A percentile compares a stretch with the other conserved stretches of the same genome.
Evolutionary conservation across 2,329 filamentous ascomycete species (phyloP).

Genomic region (Fusarium sp.): DNA sequence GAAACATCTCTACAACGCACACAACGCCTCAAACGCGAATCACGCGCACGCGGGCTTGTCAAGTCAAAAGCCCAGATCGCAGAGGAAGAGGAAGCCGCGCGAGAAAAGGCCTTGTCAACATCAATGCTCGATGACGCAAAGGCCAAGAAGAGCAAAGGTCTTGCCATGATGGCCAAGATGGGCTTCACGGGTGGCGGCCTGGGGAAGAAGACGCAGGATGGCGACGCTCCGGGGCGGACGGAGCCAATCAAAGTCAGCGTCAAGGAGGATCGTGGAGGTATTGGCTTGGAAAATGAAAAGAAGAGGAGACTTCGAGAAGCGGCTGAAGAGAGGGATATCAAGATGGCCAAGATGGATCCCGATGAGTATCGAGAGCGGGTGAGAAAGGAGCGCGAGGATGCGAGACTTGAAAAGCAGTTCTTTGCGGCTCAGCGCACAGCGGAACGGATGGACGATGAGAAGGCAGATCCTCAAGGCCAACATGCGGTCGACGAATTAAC

Average conservation of each 20-base stretch:
- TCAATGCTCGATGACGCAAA: conserved; percentile 72
- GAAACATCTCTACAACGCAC: conserved; percentile 69
- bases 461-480: conserved; percentile 22
- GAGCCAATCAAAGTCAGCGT: conserved; percentile 83
- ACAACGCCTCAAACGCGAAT: conserved; percentile 68
- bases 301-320: conserved; percentile 81
- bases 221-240: conserved; percentile 51
- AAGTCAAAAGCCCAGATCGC: conserved; percentile 88
- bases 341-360: conserved; percentile 73
- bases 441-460: conserved; percentile 78
- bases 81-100: conserved; percentile 76
- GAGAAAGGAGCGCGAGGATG: conserved; percentile 76
- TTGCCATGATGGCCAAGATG: conserved; percentile 97
- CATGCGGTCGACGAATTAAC: conserved; percentile 14
- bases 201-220: conserved; percentile 68
- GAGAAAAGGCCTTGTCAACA: conserved; percentile 81
- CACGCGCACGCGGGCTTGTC: conserved; percentile 73
- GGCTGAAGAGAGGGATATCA: conserved; percentile 66
- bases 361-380: conserved; percentile 80
- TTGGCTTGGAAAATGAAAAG: conserved; percentile 85
- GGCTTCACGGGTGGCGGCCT: conserved; percentile 86
- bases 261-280: conserved; percentile 84
- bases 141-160: conserved; percentile 81
- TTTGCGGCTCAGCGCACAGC: conserved; percentile 85
- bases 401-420: conserved; percentile 75